phyloP scores from a whole-genome alignment of 2,329 filamentous ascomycete species.

The Didymella segeticola region DNA sequence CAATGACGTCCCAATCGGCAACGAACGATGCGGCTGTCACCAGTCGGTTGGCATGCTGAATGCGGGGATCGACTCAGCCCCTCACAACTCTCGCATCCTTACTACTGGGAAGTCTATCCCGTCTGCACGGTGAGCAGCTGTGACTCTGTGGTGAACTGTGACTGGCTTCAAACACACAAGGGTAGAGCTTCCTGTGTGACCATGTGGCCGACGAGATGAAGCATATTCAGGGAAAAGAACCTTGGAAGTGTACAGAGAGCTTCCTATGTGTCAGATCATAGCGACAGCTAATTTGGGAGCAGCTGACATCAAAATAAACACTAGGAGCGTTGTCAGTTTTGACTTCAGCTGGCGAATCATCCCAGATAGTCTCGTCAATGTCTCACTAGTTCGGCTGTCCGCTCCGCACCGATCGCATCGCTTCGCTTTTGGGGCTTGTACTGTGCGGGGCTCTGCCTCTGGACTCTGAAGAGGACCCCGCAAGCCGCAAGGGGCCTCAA shows the following conservation, averaged over 20 bases:
- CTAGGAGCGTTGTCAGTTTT: neutral
- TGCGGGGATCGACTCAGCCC: slow-evolving; percentile 10
- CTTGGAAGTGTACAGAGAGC: neutral
- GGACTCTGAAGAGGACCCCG: no score
- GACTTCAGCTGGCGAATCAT: neutral
- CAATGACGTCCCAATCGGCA: neutral
- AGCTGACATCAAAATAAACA: neutral
- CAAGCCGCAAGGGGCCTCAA: no score
- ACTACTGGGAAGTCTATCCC: neutral
- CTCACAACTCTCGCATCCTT: slow-evolving; percentile 8
- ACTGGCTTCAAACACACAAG: neutral
- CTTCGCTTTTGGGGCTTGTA: neutral
- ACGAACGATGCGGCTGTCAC: neutral
- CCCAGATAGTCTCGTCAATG: neutral
- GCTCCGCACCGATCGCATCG: neutral
- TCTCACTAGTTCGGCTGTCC: neutral
- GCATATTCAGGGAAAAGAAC: neutral
- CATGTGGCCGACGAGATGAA: neutral
- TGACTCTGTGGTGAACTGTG: neutral
- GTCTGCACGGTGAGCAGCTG: neutral
- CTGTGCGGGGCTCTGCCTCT: neutral
- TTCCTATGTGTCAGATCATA: neutral
- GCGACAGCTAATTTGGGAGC: neutral
- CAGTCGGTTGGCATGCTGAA: slow-evolving; percentile 3
- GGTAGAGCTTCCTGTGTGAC: slow-evolving; percentile 2